Evolutionary conservation across 2,329 filamentous ascomycete genomes (phyloP).

Genomic region (Nothopassalora personata): DNA sequence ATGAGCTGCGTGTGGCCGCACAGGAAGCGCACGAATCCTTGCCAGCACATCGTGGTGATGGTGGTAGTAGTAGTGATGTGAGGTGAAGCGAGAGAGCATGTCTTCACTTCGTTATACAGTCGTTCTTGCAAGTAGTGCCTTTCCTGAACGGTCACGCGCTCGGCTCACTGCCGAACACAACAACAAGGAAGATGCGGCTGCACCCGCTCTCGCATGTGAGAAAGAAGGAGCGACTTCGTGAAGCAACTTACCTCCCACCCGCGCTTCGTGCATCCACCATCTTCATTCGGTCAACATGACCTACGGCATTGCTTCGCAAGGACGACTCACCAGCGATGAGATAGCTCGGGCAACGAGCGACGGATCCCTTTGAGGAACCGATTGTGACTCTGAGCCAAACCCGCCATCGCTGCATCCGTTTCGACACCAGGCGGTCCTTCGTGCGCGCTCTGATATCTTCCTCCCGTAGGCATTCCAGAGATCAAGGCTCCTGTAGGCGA

Average conservation of each 20-base stretch:
- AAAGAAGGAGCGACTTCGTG: not conserved
- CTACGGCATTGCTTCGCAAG: not conserved
- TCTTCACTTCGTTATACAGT: not conserved
- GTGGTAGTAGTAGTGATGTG: not conserved
- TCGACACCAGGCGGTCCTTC: no score
- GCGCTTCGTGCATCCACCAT: not conserved
- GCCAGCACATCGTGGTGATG: conserved; percentile 25
- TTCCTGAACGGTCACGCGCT: not conserved
- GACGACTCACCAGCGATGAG: no score
- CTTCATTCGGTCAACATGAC: not conserved
- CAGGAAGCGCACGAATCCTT: conserved; percentile 17
- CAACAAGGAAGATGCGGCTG: not conserved
- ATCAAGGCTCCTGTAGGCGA: no score
- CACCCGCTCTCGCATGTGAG: not conserved
- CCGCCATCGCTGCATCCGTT: no score
- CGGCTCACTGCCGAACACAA: not conserved
- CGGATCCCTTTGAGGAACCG: no score
- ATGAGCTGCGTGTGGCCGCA: conserved; percentile 23
- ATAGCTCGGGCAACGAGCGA: no score
- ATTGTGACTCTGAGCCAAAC: no score
- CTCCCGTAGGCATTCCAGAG: no score
- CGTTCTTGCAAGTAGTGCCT: not conserved
- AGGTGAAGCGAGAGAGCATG: not conserved
- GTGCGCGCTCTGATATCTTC: no score
- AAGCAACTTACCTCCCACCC: not conserved